Base-by-base conservation (phyloP, 371 early-diverging fungal genomes). In the Actinomortierella wolfii region DNA sequence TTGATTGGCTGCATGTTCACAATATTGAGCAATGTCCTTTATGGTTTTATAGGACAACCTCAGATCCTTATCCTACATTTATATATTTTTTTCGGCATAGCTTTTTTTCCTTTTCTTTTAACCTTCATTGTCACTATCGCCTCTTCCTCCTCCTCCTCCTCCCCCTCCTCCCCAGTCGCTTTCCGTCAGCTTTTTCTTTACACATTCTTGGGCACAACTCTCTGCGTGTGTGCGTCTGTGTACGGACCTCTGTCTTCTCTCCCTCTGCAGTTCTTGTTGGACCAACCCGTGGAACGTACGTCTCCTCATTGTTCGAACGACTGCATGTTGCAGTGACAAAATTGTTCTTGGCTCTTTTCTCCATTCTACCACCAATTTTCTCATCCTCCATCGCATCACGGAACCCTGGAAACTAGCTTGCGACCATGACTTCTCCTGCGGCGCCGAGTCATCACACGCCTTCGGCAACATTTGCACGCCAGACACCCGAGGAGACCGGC, bases 381-480 rank as follows among this genome's bases (percentile, higher is more conserved):
- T 13, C 13, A 13, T 13, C 13, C 44, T 4, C n/a, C 44, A 20
- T 20, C 44, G 4, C 44, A 13, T n/a, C 44, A 44, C n/a, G 44
- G 2, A 15, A 20, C 20, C 13, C 44, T 3, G 20, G 44, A 15
- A 18, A 6, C 18, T 45, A 18, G 24, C 13, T 39, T 21, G 25
- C 17, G 21, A 62, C 56, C 13, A 70, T 70, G 71, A 70, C 74
- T 21, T 56, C 74, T 4, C 62, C 61, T 34, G 54, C 74, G 20
- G 42, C 60, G 39, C 39, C 42, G 25, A 75, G 77, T 1, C 34
- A 34, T 34, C 34, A 34, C 34, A 86, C 82, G 1, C 84, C 86
- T 28, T 88, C 88, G 44, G 88, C 85, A 3, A 78, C 84, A 51
- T 84, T 82, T 56, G 83, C 88, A 44, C 78, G 86, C 41, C 86